Base-by-base conservation (phyloP, 1,284 basidiomycete genomes). In the Earliella scabrosa region DNA sequence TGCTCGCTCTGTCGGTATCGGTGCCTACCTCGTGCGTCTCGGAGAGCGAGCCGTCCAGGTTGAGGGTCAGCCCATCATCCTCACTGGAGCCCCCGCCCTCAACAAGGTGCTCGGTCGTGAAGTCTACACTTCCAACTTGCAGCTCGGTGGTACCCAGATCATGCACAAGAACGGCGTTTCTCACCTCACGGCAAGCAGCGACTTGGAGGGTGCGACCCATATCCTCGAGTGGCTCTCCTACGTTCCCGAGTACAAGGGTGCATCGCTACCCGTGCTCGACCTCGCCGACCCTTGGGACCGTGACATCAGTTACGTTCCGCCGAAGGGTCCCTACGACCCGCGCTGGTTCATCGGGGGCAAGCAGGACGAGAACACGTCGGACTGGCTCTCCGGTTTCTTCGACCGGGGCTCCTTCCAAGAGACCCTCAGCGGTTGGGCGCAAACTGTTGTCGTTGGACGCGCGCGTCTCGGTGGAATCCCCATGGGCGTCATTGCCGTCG, bases 131-230 rank as follows among this genome's bases (percentile, higher is more conserved):
- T 97, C 95, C 56, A 99, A 99, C 77, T 76, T 99, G 68, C 97
- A 99, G 77, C 92, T 99, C 59, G 97, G 97, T 69, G 97, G 97
- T 58, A 98, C 97, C 34, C 93, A 96, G 69, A 99, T 98, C 80
- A 98, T 98, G 95, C 92, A 95, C 86, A 97, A 97, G 85, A 98
- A 98, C 71, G 97, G 97, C 77, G 94, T 99, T 52, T 98, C 97
- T 14, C 97, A 99, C 73, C 78, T 99, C 50, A 96, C 93, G 3
- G 96, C 97, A 24, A 86, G 85, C 66, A 97, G 95, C 71, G 97
- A 99, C 72, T 79, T 99, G 32, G 93, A 98, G 73, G 95, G 96
- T 64, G 94, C 95, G 20, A 87, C 89, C 11, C 90, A 95, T 58
- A 97, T 97, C 66, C 77, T 99, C 57, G 88, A 95, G 68, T 99